Evolutionary conservation across 2,329 filamentous ascomycete species (phyloP).

Genomic region (Diaporthe velutina): DNA sequence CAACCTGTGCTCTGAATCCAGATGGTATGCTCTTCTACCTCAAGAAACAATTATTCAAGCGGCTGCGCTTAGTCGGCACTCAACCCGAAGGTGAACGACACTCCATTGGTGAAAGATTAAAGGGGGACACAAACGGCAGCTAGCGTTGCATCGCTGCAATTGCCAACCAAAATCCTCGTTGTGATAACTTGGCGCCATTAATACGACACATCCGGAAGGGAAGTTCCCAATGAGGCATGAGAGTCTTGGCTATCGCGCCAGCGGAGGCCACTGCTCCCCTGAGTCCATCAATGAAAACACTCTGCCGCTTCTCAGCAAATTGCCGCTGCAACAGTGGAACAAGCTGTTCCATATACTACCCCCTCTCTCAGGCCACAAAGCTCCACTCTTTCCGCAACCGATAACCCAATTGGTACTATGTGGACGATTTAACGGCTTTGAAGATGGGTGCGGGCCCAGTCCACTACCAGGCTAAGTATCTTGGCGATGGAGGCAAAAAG

Average conservation of each 20-base stretch:
- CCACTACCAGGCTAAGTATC: neutral
- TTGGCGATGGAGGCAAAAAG: conserved; percentile 9
- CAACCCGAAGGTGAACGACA: neutral
- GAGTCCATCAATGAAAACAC: conserved; percentile 22
- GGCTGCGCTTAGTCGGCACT: neutral
- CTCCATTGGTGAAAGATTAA: neutral
- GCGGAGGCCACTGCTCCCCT: neutral
- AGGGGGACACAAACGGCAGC: neutral
- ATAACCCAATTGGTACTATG: neutral
- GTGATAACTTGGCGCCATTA: conserved; percentile 15
- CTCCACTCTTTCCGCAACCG: neutral
- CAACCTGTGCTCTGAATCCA: neutral
- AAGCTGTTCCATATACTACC: neutral
- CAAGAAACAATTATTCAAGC: neutral
- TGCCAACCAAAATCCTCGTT: neutral
- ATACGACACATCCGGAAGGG: conserved; percentile 21
- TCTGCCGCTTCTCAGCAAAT: neutral
- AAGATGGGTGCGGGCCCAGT: neutral
- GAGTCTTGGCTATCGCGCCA: conserved; percentile 3
- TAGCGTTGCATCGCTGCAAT: neutral
- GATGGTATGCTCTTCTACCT: neutral
- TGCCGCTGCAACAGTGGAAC: conserved; percentile 20
- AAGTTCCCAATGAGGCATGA: conserved; percentile 9
- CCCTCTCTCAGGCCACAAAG: neutral
- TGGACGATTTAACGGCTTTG: neutral